A percentile compares a stretch with the other conserved stretches of the same genome.
These are phyloP conservation scores for Kentomonas sorsogonicus DNA, from an alignment of 208 protist species.

Conservation along the genomic window DNA sequence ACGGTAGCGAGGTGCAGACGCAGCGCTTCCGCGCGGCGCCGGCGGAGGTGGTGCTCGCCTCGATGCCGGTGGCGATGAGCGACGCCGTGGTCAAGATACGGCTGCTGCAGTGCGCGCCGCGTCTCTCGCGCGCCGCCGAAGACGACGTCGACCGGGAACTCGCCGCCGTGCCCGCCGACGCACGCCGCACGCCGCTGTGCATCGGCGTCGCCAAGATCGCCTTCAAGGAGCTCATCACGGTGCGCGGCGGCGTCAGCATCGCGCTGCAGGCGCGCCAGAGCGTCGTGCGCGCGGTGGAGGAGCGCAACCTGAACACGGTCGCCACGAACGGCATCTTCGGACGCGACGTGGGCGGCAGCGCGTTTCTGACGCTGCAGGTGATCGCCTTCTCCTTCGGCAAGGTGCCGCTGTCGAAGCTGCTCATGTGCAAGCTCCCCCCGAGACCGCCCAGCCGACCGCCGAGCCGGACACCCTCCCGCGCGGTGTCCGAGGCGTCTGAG, in stretches of 20 bases:
- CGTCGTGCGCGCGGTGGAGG: conserved; percentile 49
- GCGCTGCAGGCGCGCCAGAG: conserved; percentile 66
- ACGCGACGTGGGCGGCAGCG: conserved; percentile 62
- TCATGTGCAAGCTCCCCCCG: conserved; percentile 30
- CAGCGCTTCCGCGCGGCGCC: conserved; percentile 34
- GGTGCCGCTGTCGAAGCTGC: conserved; percentile 31
- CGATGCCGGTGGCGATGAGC: conserved; percentile 45
- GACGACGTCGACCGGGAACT: conserved; percentile 10
- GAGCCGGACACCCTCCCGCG: no score
- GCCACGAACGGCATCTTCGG: conserved; percentile 73
- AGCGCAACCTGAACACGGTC: conserved; percentile 57
- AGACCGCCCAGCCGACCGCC: no score
- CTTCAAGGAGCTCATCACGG: conserved; percentile 55
- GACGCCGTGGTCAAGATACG: conserved; percentile 76
- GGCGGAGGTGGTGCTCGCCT: conserved; percentile 53
- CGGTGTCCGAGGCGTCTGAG: no score
- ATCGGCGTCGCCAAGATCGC: conserved; percentile 80
- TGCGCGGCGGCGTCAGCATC: conserved; percentile 54
- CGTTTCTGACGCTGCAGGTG: conserved; percentile 65
- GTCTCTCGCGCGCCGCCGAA: conserved; percentile 12
- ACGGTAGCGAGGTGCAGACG: conserved; percentile 63
- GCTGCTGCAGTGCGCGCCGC: conserved; percentile 67
- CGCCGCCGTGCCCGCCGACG: background rate
- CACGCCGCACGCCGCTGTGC: conserved; percentile 47
- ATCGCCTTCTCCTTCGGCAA: conserved; percentile 54